phyloP scores from a whole-genome alignment of 2,329 filamentous ascomycete genomes.

The Aspergillus latus region DNA sequence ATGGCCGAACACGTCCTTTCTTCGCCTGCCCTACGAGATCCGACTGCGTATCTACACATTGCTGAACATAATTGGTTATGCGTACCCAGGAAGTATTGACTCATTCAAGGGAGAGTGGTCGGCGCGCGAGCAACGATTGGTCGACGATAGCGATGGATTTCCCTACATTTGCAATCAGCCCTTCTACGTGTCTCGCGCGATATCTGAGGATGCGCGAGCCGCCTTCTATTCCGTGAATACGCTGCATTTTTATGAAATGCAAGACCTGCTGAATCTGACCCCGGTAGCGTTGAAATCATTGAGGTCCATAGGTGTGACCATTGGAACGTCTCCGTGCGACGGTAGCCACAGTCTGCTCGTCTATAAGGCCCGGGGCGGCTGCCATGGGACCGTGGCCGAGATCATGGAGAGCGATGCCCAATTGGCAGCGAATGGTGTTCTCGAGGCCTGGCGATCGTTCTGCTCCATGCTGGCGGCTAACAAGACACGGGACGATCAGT shows the following conservation, averaged over 20 bases:
- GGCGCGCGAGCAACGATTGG: background rate
- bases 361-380: too few relatives aligned
- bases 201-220: slow-evolving; percentile 2
- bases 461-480: background rate
- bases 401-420: too few relatives aligned
- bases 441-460: background rate
- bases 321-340: too few relatives aligned
- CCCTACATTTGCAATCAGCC: background rate
- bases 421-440: too few relatives aligned
- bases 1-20: background rate
- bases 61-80: background rate
- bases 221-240: background rate
- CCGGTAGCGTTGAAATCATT: background rate
- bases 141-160: background rate
- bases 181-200: slow-evolving; percentile 4
- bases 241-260: background rate
- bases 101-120: background rate
- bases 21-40: background rate
- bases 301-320: too few relatives aligned
- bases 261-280: background rate
- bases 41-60: background rate
- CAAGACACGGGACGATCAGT: background rate
- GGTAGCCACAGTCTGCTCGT: too few relatives aligned
- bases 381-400: too few relatives aligned
- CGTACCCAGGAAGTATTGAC: too few relatives aligned